Evolutionary conservation across 495 filamentous ascomycete species (phyloP), one percentile per base, ranked within the genome.

Genomic region (Hypoxylon intermedium): DNA sequence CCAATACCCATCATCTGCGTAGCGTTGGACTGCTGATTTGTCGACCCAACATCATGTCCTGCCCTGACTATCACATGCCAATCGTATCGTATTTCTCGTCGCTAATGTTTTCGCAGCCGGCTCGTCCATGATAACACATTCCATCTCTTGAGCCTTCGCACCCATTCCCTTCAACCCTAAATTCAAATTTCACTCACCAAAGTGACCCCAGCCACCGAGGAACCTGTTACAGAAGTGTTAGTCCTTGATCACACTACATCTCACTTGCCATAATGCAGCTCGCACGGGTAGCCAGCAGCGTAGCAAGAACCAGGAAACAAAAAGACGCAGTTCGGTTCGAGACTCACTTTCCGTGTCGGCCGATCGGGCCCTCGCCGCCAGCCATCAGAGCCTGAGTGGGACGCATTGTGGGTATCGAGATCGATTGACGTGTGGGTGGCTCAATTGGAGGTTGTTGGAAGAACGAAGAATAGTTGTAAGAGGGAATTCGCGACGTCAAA

Each of bases 191-290:
- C 58, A 85, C 85, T 77, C 85, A 94, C 91, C 93, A 55, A 97
- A 75, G 69, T 79, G 79, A 67, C 93, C 93, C 93, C 93, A 98
- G 72, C 70, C 72, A 69, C 93, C 94, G 41, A 96, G 77, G 75
- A 80, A 97, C 58, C 93, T 97, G 70, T 66, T 60, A n/a, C 77
- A 78, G 72, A 43, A 67, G 7, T 52, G 66, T 79, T 42, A 77
- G 72, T 53, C 62, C 36, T 19, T 34, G 24, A 30, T 11, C 15
- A 11, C 9, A 6, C n/a, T 11, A 12, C 5, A 5, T 36, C 42
- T 49, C 2, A 1, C 5, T 21, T 43, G 12, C 3, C n/a, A 1
- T n/a, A n/a, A n/a, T n/a, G n/a, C 19, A 24, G 15, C 34, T 34
- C 9, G n/a, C 31, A 13, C n/a, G 5, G 11, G 13, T 24, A 53